phyloP scores from a whole-genome alignment of 179 eudicot genomes.

The Gypsophila paniculata region DNA sequence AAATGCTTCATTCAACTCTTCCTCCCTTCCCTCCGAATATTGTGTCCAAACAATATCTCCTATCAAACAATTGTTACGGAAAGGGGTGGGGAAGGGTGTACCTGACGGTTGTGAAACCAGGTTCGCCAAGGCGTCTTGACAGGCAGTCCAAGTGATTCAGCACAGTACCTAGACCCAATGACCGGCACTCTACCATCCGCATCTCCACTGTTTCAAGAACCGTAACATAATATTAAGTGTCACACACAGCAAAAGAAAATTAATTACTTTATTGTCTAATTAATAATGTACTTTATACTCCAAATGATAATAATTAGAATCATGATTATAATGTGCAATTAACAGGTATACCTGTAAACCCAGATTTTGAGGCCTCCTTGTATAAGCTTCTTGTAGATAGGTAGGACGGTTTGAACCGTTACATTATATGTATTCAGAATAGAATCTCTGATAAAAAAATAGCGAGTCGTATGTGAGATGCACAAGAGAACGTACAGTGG shows the following conservation, averaged over 20 bases:
- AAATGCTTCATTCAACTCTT: no score
- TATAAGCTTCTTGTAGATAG: conserved; percentile 52
- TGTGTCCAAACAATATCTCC: no score
- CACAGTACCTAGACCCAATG: conserved; percentile 54
- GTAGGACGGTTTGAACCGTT: conserved; percentile 40
- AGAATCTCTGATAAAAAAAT: conserved; percentile 34
- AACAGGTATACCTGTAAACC: conserved; percentile 52
- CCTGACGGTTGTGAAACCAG: conserved; percentile 62
- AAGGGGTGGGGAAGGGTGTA: background rate
- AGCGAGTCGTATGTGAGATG: background rate
- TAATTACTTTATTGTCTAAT: no score
- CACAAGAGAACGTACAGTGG: no score
- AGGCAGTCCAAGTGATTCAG: conserved; percentile 49
- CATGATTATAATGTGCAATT: background rate
- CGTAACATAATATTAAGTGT: background rate
- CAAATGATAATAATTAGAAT: background rate
- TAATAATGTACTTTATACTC: background rate
- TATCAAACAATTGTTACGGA: background rate
- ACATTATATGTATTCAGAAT: conserved; percentile 30
- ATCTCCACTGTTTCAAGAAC: conserved; percentile 46
- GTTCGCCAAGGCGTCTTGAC: conserved; percentile 55
- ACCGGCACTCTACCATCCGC: conserved; percentile 63
- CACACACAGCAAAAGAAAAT: no score
- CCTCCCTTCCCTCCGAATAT: no score
- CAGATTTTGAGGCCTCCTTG: conserved; percentile 64